Evolutionary conservation across 2,329 filamentous ascomycete genomes (phyloP), one percentile per base, ranked within the genome.

Genomic region (Aspergillus thermomutatus): DNA sequence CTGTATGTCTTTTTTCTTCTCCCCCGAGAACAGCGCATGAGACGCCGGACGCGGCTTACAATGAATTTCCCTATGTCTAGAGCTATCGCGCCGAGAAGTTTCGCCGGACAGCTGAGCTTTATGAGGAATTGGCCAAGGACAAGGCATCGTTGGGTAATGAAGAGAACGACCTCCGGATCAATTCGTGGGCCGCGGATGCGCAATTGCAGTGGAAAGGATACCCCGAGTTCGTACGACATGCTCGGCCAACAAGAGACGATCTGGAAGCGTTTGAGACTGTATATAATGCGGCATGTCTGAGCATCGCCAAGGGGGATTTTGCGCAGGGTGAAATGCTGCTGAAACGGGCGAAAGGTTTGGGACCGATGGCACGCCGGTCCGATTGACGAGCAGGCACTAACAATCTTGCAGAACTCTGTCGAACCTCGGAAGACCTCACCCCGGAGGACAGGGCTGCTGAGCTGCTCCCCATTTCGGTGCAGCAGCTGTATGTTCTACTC

Each of bases 251-350:
- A 21, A 76, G 82, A 62, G 83, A 86, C 64, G 85, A 87, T 65
- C 67, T 87, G 53, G 83, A 87, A 58, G 79, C 82, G 0, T 87
- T 87, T 58, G 85, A 88, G 69, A 87, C 82, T 3, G 80, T 83
- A 3, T 88, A 85, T 71, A 87, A 88, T 70, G 82, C 83, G 8
- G 85, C 84, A 37, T 87, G 85, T 68, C 78, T 80, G 55, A 83
- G 82, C 65, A 84, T 88, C 66, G 84, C 83, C 41, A 79, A 82
- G 63, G 84, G 83, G 45, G 82, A 85, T 64, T 74, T 86, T 49
- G 77, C 73, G 3, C 82, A 86, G 64, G 83, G 77, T 23, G 82
- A 85, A 59, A 71, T 87, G 31, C 75, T 87, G 55, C 69, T 88
- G 56, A 84, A 80, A 70, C 77, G 84, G 57, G 83, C 85, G 27